Evolutionary conservation across 2,329 filamentous ascomycete genomes (phyloP), one percentile per base, ranked within the genome.

Genomic region (Aureobasidium sp.): DNA sequence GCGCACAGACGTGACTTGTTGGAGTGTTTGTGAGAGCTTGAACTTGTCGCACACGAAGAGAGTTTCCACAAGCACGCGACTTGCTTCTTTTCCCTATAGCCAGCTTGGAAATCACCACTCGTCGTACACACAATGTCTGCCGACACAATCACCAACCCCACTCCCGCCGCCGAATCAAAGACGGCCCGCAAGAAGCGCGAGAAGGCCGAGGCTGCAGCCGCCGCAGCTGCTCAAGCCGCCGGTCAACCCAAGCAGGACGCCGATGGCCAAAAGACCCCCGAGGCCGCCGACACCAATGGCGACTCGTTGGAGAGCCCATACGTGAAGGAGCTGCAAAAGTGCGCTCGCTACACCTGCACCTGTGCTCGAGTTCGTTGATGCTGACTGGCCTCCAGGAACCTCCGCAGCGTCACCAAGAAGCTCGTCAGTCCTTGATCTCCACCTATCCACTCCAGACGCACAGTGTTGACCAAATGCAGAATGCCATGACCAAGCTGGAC

Each of bases 401-500:
- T 96, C 63, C 90, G 91, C 66, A 95, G 93, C 70, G 75, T 93
- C 65, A 86, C 84, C 76, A 97, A 96, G 80, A 96, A 96, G 74
- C 84, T 97, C 64, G 88, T 95, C 73, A 74, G 86, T 75, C 24
- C 16, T 50, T 22, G n/a, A n/a, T n/a, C n/a, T n/a, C n/a, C 27
- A 3, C 12, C 10, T 49, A 50, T 55, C 11, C 17, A n/a, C 11
- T 22, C 6, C 39, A 6, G 10, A 7, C 35, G 17, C n/a, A 34
- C 17, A 3, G 27, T 7, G 11, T 7, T 53, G 8, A 53, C 39
- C 21, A 7, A 3, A 14, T 16, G 29, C 58, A 88, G 84, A 75
- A 79, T 66, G 83, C 84, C 67, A 83, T 83, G 60, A 79, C 81
- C 62, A 90, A 87, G 73, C 84, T 85, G 65, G 85, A 90, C 61